These are phyloP conservation scores for Aspergillus sp. DNA, from an alignment of 2,329 filamentous ascomycete species.

Conservation along the genomic window DNA sequence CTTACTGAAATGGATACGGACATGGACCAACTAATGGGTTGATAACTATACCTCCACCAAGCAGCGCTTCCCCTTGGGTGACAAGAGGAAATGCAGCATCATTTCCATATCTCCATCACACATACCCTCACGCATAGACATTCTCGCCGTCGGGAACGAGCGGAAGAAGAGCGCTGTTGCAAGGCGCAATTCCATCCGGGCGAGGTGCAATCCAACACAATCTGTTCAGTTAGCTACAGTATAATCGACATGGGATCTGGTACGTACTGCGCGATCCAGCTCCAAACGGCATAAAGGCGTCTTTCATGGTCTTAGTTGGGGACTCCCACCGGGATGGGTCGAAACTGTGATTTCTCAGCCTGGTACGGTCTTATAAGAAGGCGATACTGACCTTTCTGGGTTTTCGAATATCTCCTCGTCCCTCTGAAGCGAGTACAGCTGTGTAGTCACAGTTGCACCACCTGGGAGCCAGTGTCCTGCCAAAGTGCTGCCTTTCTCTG, in stretches of 20 bases:
- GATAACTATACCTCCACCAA: slow-evolving; percentile 29
- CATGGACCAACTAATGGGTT: too few species aligned
- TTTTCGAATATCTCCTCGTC: slow-evolving; percentile 51
- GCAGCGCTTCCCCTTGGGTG: slow-evolving; percentile 44
- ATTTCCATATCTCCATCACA: slow-evolving; percentile 43
- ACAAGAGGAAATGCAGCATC: slow-evolving; percentile 47
- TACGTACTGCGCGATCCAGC: slow-evolving; percentile 59
- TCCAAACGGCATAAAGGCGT: slow-evolving; percentile 67
- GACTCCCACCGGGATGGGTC: slow-evolving; percentile 27
- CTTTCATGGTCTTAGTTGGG: slow-evolving; percentile 43
- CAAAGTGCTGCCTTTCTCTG: slow-evolving; percentile 44
- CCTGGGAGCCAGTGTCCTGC: slow-evolving; percentile 48
- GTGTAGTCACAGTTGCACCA: slow-evolving; percentile 53
- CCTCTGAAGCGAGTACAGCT: slow-evolving; percentile 58
- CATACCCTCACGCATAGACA: slow-evolving; percentile 26
- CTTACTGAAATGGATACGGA: too few species aligned
- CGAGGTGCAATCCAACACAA: slow-evolving; percentile 69
- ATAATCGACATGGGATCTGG: neutral
- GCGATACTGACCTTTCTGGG: slow-evolving; percentile 47
- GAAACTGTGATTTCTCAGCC: slow-evolving; percentile 15
- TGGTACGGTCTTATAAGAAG: slow-evolving; percentile 34
- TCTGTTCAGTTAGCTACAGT: slow-evolving; percentile 30
- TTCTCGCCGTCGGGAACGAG: slow-evolving; percentile 21
- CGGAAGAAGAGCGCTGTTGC: slow-evolving; percentile 54
- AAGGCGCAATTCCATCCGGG: slow-evolving; percentile 57